Base-by-base conservation (phyloP, 805 yeast genomes). In the Yamadazyma endophytica region DNA sequence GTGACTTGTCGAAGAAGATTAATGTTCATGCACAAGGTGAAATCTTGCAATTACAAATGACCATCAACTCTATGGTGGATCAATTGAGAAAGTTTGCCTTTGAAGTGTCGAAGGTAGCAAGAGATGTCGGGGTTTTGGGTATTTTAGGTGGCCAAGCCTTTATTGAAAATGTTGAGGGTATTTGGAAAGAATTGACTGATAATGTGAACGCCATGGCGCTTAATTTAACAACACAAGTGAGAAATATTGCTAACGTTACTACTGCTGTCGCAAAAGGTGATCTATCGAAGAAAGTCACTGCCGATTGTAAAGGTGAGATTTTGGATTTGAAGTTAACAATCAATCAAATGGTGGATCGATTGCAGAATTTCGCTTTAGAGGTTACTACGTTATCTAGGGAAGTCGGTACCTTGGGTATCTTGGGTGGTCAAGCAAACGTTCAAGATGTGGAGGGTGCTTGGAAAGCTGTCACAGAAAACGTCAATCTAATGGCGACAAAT, bases 21-120 rank as follows among this genome's bases (percentile, higher is more conserved):
- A 83, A 83, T 53, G 95, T 86, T 9, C 90, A 85, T 56, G 95
- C 95, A 6, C 95, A 86, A 54, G 95, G 95, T 28, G 95, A 85
- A 59, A 86, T 85, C 40, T 64, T 83, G 36, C 90, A 82, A 46
- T 69, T 86, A 40, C 95, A 85, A 54, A 82, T 82, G 64, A 86
- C 94, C 6, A 85, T 85, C 48, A 86, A 86, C 52, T 77, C 88
- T 37, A 86, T 84, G 92, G 92, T 84, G 58, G 90, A 82, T 52
- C 92, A 84, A 53, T 71, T 84, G 44, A 66, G 89, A 46, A 79
- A 82, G 15, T 84, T 84, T 59, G 90, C 92, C 1, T 81, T 82
- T 44, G 95, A 86, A 56, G 94, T 85, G 21, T 79, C 90, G 2
- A 75, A 88, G 39, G 94, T 85, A 9, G 90, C 95, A 2, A 69